Evolutionary conservation across 768 basidiomycete species (phyloP), one percentile per base, ranked within the genome.

Genomic region (Arthromyces matolae): DNA sequence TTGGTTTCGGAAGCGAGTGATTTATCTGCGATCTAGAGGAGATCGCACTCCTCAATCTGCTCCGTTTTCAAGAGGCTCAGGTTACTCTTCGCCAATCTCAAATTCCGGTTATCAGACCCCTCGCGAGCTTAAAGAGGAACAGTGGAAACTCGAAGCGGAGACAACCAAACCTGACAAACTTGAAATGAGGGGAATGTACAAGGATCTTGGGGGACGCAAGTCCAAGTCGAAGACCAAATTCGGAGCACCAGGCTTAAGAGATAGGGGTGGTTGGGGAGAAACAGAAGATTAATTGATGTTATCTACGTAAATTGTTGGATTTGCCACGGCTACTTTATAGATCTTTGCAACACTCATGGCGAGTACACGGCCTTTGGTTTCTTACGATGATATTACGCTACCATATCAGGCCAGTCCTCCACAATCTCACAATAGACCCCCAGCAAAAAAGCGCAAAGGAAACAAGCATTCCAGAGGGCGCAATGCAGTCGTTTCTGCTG

Each of bases 101-200:
- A 34, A 47, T 23, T 53, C 52, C 0, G 89, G 89, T 7, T 77
- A 86, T 58, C 86, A 86, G 60, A 92, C 89, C 0, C 89, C 90
- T 7, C 75, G 80, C 22, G 89, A 92, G 60, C 52, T 84, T 19
- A 83, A 81, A 28, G 90, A 93, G 57, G 90, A 90, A 60, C 78
- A 75, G 52, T 92, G 90, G 85, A 71, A 67, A 47, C 62, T 63
- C 28, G 78, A 80, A 52, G 78, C 78, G 5, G 79, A 83, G 35
- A 66, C 67, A 0, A 56, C 72, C 16, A 72, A 67, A 16, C 90
- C 88, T 23, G 79, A 80, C 39, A 95, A 94, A 67, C 50, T 80
- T 2, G 89, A 93, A 65, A 91, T 93, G 86, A 79, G 93, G 32
- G 87, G 86, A 58, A 83, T 86, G 76, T 96, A 95, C 71, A 94